Base-by-base conservation (phyloP, 2,329 filamentous ascomycete genomes). In the Paramyrothecium roridum region DNA sequence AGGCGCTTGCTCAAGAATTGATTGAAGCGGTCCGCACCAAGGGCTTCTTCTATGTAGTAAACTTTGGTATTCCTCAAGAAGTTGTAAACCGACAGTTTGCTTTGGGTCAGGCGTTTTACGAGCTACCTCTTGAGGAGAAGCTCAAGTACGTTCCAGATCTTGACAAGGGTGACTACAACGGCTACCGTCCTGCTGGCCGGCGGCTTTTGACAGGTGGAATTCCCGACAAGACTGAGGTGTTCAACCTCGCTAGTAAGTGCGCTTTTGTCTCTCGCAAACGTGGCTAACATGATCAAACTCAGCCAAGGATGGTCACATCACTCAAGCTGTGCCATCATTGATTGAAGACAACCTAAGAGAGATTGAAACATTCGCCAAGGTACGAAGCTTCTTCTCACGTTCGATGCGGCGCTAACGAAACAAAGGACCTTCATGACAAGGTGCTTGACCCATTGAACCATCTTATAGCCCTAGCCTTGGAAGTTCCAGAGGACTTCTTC, bases 391-490 rank as follows among this genome's bases (percentile, higher is more conserved):
- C 16, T n/a, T 8, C 33, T 45, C 8, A 16, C 21, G 21, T n/a
- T 13, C 47, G 30, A 40, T 22, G 16, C 26, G 7, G 7, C n/a
- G 7, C 37, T 43, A 43, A 43, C 12, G 13, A 8, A 26, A 16
- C 19, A n/a, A 11, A 84, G 61, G 59, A 63, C 45, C 56, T 70
- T 16, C 83, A 86, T 54, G 70, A 79, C 1, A 78, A 84, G 46
- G 77, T 86, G 2, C 78, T 86, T 0, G 72, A 81, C 3, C 80
- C 80, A 23, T 73, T 88, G 0, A 76, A 87, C 11, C 77, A 78
- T 1, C 77, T 88, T 2, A 84, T 87, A 52, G 84, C 85, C 6
- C 77, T 86, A 37, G 73, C 87, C 0, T 75, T 88, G 0, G 77
- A 88, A 61, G 72, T 88, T 0, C 81, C 82, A 0, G 77, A 83